Percentiles rank a stretch among this genome's conserved stretches.
phyloP scores from a whole-genome alignment of 1,284 basidiomycete genomes.

The Rhizoctonia solani region DNA sequence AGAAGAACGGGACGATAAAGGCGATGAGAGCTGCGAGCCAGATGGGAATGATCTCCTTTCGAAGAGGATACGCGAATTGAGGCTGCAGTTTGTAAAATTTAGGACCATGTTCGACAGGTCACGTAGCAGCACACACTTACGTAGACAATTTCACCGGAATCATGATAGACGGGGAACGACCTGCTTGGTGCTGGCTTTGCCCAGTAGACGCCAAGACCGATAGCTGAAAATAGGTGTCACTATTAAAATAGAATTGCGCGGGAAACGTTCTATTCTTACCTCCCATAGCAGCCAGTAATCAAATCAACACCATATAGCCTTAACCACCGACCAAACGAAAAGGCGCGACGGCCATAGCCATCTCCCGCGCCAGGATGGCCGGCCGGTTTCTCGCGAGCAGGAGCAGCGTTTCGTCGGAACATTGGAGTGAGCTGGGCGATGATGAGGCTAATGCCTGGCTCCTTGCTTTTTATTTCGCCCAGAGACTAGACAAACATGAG shows the following conservation, averaged over 20 bases:
- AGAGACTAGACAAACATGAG: neutral
- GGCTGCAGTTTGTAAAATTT: constrained; percentile 30
- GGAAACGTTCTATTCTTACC: constrained; percentile 38
- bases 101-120: constrained; percentile 5
- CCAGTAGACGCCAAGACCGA: constrained; percentile 57
- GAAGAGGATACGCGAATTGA: constrained; percentile 47
- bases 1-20: constrained; percentile 59
- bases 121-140: neutral
- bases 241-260: neutral
- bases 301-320: constrained; percentile 52
- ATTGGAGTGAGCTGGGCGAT: neutral
- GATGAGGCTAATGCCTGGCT: neutral
- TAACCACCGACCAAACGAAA: constrained; percentile 49
- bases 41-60: constrained; percentile 59
- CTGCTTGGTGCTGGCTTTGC: constrained; percentile 46
- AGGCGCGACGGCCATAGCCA: constrained; percentile 37
- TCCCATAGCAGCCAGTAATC: constrained; percentile 53
- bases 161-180: constrained; percentile 45
- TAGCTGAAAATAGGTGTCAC: constrained; percentile 39
- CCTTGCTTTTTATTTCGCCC: constrained; percentile 4
- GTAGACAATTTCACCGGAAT: constrained; percentile 46
- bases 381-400: constrained; percentile 19
- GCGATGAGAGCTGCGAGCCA: constrained; percentile 57
- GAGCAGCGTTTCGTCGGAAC: constrained; percentile 24
- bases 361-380: constrained; percentile 19